These are phyloP conservation scores for Ogataea kodamae DNA, from an alignment of 805 yeast genomes.

Conservation along the genomic window DNA sequence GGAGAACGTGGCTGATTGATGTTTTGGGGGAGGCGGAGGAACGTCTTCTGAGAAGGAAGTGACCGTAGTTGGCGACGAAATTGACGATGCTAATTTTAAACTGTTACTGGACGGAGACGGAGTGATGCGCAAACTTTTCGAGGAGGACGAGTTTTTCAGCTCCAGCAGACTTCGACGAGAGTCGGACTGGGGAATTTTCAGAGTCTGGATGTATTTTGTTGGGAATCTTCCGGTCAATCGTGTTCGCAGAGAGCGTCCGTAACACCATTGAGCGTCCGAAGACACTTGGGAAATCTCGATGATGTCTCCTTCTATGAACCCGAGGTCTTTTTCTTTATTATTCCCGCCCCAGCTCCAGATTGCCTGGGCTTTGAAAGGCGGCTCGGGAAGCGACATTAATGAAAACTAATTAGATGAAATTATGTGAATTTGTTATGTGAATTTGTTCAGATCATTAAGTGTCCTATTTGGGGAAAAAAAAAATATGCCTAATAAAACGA, in stretches of 20 bases:
- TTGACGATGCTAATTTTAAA: constrained; percentile 17
- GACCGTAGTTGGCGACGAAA: constrained; percentile 6
- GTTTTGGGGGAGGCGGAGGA: constrained; percentile 41
- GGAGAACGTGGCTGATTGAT: constrained; percentile 17
- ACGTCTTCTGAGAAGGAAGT: constrained; percentile 15
- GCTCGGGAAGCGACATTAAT: constrained; percentile 12
- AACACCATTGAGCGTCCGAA: constrained; percentile 92
- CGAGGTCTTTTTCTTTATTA: constrained; percentile 73
- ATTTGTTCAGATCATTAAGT: constrained; percentile 12
- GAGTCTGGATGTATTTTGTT: constrained; percentile 69
- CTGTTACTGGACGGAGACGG: constrained; percentile 21
- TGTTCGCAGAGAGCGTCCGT: constrained; percentile 76
- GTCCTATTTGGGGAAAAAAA: constrained; percentile 10
- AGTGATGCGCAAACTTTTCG: constrained; percentile 10
- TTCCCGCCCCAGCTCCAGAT: constrained; percentile 94
- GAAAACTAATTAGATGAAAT: too few species aligned
- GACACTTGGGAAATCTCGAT: constrained; percentile 69
- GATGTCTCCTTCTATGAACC: constrained; percentile 89
- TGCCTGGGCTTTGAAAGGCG: constrained; percentile 44
- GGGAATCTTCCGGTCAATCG: constrained; percentile 86
- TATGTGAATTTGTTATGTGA: too few species aligned
- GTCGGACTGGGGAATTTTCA: constrained; percentile 32
- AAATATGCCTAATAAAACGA: too few species aligned
- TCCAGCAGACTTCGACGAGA: constrained; percentile 22
- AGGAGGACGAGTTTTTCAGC: constrained; percentile 10